Evolutionary conservation across 2,329 filamentous ascomycete species (phyloP).

Genomic region (Graphiopsis chlorocephala): DNA sequence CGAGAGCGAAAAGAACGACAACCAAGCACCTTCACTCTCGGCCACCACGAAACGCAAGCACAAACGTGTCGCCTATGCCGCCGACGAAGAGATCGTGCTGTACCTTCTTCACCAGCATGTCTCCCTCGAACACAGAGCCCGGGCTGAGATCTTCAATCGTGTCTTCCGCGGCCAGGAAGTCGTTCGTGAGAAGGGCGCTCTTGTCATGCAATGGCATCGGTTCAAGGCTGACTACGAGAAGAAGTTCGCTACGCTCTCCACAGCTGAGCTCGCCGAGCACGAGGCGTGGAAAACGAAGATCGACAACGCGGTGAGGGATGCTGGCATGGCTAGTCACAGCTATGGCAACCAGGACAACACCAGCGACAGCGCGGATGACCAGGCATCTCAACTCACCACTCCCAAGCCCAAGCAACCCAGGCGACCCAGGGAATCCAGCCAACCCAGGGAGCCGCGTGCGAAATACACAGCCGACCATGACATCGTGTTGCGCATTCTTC

Average conservation of each 20-base stretch:
- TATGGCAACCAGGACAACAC: background rate
- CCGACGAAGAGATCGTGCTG: background rate
- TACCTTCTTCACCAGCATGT: background rate
- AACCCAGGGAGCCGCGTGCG: background rate
- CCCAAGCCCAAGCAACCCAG: background rate
- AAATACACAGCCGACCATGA: background rate
- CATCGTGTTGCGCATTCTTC: background rate
- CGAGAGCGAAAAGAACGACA: background rate
- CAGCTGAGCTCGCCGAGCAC: background rate
- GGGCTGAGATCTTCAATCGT: background rate
- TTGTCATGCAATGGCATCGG: background rate
- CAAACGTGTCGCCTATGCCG: background rate
- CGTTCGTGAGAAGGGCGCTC: background rate
- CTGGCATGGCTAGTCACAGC: background rate
- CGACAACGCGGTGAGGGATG: background rate
- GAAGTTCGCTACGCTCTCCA: background rate
- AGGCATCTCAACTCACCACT: background rate
- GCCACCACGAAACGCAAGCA: background rate
- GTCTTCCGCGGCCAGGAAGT: background rate
- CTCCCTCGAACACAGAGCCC: background rate
- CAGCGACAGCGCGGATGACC: background rate
- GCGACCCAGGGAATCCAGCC: background rate
- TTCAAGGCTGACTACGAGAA: background rate
- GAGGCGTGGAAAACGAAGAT: background rate
- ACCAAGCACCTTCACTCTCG: background rate